Base-by-base conservation (phyloP, 225 moss, liverwort and hornwort genomes). In the Marchantia paleacea region DNA sequence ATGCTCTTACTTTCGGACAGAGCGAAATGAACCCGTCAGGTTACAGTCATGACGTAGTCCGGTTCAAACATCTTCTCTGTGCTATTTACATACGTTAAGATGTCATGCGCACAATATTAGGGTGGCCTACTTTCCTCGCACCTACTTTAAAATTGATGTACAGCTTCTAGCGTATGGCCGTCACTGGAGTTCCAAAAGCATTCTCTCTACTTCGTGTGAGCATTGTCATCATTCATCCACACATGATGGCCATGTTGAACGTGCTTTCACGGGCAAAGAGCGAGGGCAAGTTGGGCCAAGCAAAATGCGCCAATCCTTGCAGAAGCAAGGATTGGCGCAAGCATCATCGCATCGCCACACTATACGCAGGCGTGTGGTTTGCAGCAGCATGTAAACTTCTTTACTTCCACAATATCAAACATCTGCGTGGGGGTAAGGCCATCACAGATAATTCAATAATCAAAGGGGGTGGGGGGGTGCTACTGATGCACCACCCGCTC, bases 371-470 rank as follows among this genome's bases (percentile, higher is more conserved):
- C 55, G 13, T 55, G 62, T 22, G 52, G 62, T 61, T 69, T 53
- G 76, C 85, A 76, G 75, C 82, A 85, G 66, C 80, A 73, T 52
- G 80, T 82, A 66, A 67, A 82, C 72, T 79, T 76, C 80, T 76
- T 80, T 85, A 80, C 85, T 80, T 85, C 80, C 80, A 85, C 71
- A 80, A 76, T 80, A 85, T 80, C 80, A 80, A 76, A 73, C 73
- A 82, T 82, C 80, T 82, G 80, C 75, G 82, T 77, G 82, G 82
- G 78, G 31, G 57, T 2, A 55, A 22, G 80, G 78, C 85, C 82
- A 82, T 76, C 72, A 73, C 85, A 85, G 78, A 85, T 82, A 73
- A 82, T 85, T 77, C 82, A 82, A 76, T 79, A 62, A 82, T 75
- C 81, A 52, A 79, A 79, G 81, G 78, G 75, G 54, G 50, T 50